These are phyloP conservation scores for Ettlia oleoabundans DNA, from an alignment of 139 green algal species.

Conservation along the genomic window DNA sequence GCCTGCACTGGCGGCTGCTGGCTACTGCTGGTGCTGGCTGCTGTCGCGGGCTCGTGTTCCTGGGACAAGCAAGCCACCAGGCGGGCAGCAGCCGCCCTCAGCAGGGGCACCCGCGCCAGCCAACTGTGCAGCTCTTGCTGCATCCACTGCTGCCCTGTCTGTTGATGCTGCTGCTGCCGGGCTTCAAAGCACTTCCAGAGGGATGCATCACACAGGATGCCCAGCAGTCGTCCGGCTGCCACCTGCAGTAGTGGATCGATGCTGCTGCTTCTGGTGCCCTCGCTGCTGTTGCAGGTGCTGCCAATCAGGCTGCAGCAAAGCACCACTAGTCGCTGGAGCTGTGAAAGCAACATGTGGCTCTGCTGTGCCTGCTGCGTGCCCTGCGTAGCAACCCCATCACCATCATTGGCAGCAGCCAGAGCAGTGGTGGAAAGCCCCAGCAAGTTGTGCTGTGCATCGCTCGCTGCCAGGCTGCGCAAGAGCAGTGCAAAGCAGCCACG, in stretches of 20 bases:
- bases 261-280: background rate
- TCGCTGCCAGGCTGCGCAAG: constrained; percentile 45
- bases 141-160: constrained; percentile 14
- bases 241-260: constrained; percentile 7
- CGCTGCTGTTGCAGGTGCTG: background rate
- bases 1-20: constrained; percentile 11
- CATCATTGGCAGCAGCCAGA: no score
- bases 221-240: background rate
- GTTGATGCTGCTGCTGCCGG: constrained; percentile 14
- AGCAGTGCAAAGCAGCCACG: constrained; percentile 58
- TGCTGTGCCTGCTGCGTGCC: background rate
- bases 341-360: constrained; percentile 27
- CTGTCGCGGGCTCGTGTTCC: background rate
- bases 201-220: background rate
- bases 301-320: constrained; percentile 22
- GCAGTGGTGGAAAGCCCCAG: constrained; percentile 12
- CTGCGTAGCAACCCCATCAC: no score
- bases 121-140: constrained; percentile 30
- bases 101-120: constrained; percentile 8
- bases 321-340: background rate
- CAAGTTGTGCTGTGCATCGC: constrained; percentile 22
- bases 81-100: constrained; percentile 33
- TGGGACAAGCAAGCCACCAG: background rate
- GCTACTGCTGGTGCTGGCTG: background rate
- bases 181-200: constrained; percentile 29